Base-by-base conservation (phyloP, 2,329 filamentous ascomycete genomes). In the Alternaria arborescens region DNA sequence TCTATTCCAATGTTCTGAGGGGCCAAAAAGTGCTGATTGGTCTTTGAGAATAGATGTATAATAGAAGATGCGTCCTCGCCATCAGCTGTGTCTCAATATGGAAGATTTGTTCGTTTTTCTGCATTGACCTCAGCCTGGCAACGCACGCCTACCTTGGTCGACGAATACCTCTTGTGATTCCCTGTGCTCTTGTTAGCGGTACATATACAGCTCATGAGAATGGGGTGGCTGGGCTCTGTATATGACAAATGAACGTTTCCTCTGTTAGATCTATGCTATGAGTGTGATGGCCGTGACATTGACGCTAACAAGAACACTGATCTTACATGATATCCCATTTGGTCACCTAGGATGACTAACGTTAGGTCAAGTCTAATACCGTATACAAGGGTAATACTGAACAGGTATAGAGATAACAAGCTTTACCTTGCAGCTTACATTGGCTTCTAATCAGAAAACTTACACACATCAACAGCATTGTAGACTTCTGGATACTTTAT, bases 61-160 rank as follows among this genome's bases (percentile, higher is more conserved):
- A 77, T 78, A 78, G 73, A 71, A 73, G 71, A 78, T 78, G 74
- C 72, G 75, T 77, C 64, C 72, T 72, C 72, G 67, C 73, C 72
- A 76, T 76, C 72, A 75, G 76, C 74, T 73, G 72, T 73, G 72
- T 78, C 70, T 76, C 72, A 76, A 77, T 73, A 77, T 74, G 71
- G 73, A 72, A 76, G 65, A 71, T 74, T 66, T 69, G 70, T 62
- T 71, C 58, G 60, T 71, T 65, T 68, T 66, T 62, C 62, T 68
- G 54, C 48, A 71, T 66, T 68, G 61, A 60, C 51, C 50, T 52
- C 58, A 60, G 61, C 55, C 52, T 38, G 52, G 56, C 46, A 54
- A 54, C 56, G 56, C 51, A 57, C 55, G 55, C 54, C 58, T 64
- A 40, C 43, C 36, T 47, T 26, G 50, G 40, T 50, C 30, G 32